Conservation (phyloP, 1,139 yeast species). For the Lodderomyces parapsilosis region DNA sequence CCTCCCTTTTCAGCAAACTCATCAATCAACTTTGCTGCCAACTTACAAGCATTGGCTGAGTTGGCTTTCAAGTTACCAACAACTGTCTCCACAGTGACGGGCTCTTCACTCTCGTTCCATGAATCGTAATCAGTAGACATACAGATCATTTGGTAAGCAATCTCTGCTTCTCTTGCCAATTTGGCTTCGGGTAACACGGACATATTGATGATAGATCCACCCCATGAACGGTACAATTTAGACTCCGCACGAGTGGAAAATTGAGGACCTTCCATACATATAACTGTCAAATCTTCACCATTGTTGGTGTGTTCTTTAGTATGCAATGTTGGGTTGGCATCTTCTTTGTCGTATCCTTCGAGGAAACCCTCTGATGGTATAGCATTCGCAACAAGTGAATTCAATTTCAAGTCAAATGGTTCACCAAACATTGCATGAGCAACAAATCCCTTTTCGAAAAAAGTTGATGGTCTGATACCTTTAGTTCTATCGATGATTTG, state of each 20-base stretch:
- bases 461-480: constrained; percentile 88
- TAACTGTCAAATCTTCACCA: constrained; percentile 71
- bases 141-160: constrained; percentile 95
- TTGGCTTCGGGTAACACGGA: constrained; percentile 94
- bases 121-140: constrained; percentile 99
- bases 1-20: constrained; percentile 59
- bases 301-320: constrained; percentile 49
- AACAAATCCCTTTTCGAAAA: constrained; percentile 89
- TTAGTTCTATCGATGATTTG: constrained; percentile 96
- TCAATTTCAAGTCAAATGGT: constrained; percentile 81
- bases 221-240: constrained; percentile 80
- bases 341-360: constrained; percentile 41
- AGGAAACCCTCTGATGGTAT: constrained; percentile 54
- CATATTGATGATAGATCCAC: constrained; percentile 96
- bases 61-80: constrained; percentile 89
- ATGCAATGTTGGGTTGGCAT: constrained; percentile 49
- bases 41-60: constrained; percentile 76
- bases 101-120: constrained; percentile 93
- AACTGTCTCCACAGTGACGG: constrained; percentile 95
- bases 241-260: constrained; percentile 98
- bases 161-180: constrained; percentile 95
- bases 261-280: constrained; percentile 99
- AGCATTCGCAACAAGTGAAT: constrained; percentile 59
- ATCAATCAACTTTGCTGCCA: constrained; percentile 69
- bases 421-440: constrained; percentile 98